These are phyloP conservation scores for Yarrowia hollandica DNA, from an alignment of 805 yeast species.

Conservation along the genomic window DNA sequence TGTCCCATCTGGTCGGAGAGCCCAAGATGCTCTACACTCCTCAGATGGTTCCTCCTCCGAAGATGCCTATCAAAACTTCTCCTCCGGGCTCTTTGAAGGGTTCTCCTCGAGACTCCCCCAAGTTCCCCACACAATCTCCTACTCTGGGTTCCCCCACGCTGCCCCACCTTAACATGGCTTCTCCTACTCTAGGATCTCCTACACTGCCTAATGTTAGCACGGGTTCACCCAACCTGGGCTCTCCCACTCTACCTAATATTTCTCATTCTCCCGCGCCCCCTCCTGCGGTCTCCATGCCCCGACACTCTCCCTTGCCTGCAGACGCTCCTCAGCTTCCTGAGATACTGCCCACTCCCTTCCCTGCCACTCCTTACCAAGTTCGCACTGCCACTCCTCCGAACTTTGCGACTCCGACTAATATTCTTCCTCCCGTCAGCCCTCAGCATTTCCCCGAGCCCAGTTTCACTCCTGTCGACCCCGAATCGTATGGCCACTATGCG, in stretches of 20 bases:
- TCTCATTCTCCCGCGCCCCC: neutral
- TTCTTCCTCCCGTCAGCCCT: conserved; percentile 18
- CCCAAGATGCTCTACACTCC: conserved; percentile 13
- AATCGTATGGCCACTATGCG: neutral
- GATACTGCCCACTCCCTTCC: conserved; percentile 7
- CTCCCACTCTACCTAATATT: neutral
- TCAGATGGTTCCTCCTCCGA: conserved; percentile 13
- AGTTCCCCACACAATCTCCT: neutral
- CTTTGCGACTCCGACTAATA: neutral
- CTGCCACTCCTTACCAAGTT: conserved; percentile 9
- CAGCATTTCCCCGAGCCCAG: conserved; percentile 24
- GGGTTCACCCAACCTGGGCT: no score
- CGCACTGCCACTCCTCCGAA: neutral
- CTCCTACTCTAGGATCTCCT: neutral
- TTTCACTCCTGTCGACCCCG: neutral
- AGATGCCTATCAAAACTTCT: neutral
- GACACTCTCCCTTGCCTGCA: conserved; percentile 9
- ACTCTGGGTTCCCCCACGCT: conserved; percentile 1
- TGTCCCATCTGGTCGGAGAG: neutral
- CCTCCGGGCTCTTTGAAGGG: conserved; percentile 5
- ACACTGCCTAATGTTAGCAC: neutral
- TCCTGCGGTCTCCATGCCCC: neutral
- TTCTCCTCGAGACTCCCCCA: neutral
- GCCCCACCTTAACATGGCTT: neutral
- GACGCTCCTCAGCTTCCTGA: conserved; percentile 7